Evolutionary conservation across 148 eudicot species (phyloP).

Genomic region (Chenopodium quinoa): DNA sequence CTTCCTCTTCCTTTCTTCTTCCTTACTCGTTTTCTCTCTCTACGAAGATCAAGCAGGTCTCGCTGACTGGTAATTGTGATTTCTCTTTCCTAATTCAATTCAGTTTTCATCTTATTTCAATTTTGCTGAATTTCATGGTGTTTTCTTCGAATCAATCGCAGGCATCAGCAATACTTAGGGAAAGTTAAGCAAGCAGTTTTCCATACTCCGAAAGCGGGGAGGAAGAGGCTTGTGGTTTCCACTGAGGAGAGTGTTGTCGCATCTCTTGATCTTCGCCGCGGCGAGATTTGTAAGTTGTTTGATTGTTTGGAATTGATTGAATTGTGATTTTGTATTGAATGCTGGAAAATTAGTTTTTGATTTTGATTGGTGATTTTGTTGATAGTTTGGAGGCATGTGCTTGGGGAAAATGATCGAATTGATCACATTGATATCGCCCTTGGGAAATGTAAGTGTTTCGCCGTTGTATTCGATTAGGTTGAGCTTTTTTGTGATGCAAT

Average conservation of each 20-base stretch:
- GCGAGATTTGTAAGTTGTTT: slow-evolving; percentile 72
- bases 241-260: slow-evolving; percentile 88
- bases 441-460: slow-evolving; percentile 68
- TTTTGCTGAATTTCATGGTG: background rate
- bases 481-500: background rate
- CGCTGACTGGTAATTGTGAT: slow-evolving; percentile 59
- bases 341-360: background rate
- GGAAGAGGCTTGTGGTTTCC: slow-evolving; percentile 92
- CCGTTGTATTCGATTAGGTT: background rate
- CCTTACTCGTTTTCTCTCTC: slow-evolving; percentile 42
- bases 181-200: slow-evolving; percentile 94
- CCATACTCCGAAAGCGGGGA: slow-evolving; percentile 88
- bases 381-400: slow-evolving; percentile 96
- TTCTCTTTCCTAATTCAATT: background rate
- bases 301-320: background rate
- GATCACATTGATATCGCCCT: slow-evolving; percentile 76
- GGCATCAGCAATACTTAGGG: slow-evolving; percentile 96
- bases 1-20: slow-evolving; percentile 37
- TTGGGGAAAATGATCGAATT: slow-evolving; percentile 66
- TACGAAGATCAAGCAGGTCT: slow-evolving; percentile 92
- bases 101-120: background rate
- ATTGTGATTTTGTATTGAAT: background rate
- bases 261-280: slow-evolving; percentile 94
- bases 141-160: slow-evolving; percentile 21
- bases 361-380: slow-evolving; percentile 20